These are phyloP conservation scores for Echites panduratus DNA, from an alignment of 257 asterid genomes.

Conservation along the genomic window DNA sequence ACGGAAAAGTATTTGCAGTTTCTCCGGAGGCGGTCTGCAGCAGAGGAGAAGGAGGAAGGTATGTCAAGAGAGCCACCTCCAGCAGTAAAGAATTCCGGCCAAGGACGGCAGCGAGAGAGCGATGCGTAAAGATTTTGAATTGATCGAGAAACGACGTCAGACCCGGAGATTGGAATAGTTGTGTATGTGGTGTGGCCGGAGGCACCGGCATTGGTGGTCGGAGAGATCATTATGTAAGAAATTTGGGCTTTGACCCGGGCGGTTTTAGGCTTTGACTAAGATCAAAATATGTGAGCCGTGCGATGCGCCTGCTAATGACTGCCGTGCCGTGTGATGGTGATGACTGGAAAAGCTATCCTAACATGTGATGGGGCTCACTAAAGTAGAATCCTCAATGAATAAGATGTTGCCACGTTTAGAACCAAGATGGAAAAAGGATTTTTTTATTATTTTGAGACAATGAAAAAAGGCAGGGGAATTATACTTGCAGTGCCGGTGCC, in stretches of 20 bases:
- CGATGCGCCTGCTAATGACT: neutral
- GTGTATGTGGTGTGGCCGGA: conserved; percentile 46
- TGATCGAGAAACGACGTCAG: conserved; percentile 56
- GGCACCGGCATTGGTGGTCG: conserved; percentile 6
- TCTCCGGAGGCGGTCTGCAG: conserved; percentile 43
- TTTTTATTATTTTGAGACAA: neutral
- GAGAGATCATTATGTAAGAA: conserved; percentile 31
- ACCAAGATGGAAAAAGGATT: neutral
- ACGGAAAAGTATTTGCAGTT: conserved; percentile 51
- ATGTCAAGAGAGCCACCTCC: conserved; percentile 31
- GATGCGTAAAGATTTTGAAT: conserved; percentile 51
- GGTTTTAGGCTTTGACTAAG: neutral
- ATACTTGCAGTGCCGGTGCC: no score
- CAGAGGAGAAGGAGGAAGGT: conserved; percentile 54
- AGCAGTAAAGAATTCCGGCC: conserved; percentile 61
- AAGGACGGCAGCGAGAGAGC: conserved; percentile 62
- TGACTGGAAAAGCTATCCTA: neutral
- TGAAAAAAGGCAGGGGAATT: neutral
- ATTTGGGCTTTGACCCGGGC: conserved; percentile 6
- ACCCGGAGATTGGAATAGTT: conserved; percentile 61
- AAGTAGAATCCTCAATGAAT: neutral
- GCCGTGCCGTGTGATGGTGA: neutral
- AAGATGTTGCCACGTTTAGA: neutral
- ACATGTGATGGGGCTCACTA: neutral
- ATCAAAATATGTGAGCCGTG: neutral